Evolutionary conservation across 169 alveolate genomes (phyloP).

Genomic region (Plasmodium vivax): DNA sequence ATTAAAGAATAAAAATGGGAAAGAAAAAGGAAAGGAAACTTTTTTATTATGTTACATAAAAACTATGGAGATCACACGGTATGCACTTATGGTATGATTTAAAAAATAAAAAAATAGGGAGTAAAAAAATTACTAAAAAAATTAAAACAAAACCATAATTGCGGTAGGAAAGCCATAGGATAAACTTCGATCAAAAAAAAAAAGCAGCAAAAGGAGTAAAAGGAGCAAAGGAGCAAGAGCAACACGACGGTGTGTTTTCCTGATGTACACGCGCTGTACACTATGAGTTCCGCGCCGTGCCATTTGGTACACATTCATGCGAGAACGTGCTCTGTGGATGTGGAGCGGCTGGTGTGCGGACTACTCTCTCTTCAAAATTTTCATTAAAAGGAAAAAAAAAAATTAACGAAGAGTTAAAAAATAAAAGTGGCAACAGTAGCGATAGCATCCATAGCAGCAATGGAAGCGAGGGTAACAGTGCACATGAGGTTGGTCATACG

Average conservation of each 20-base stretch:
- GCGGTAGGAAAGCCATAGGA: neutral
- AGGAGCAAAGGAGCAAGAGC: too few relatives aligned
- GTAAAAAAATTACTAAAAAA: neutral
- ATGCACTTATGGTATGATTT: conserved; percentile 1
- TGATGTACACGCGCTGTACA: neutral
- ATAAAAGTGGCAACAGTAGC: neutral
- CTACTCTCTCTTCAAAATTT: neutral
- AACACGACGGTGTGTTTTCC: neutral
- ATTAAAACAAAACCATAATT: neutral
- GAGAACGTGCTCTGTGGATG: neutral
- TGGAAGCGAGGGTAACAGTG: neutral
- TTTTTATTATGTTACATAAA: neutral
- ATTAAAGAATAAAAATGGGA: conserved; percentile 25
- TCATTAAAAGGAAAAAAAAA: conserved; percentile 10
- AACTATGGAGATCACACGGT: neutral
- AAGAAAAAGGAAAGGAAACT: neutral
- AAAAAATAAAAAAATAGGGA: conserved; percentile 6
- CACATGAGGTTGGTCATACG: neutral
- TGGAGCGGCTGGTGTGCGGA: neutral
- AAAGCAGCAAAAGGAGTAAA: neutral
- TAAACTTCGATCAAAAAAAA: neutral
- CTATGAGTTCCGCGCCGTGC: neutral
- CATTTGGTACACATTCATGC: neutral
- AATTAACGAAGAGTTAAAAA: conserved; percentile 42
- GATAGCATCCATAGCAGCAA: neutral